phyloP scores from a whole-genome alignment of 2,329 filamentous ascomycete species.

The Sclerotinia subarctica region DNA sequence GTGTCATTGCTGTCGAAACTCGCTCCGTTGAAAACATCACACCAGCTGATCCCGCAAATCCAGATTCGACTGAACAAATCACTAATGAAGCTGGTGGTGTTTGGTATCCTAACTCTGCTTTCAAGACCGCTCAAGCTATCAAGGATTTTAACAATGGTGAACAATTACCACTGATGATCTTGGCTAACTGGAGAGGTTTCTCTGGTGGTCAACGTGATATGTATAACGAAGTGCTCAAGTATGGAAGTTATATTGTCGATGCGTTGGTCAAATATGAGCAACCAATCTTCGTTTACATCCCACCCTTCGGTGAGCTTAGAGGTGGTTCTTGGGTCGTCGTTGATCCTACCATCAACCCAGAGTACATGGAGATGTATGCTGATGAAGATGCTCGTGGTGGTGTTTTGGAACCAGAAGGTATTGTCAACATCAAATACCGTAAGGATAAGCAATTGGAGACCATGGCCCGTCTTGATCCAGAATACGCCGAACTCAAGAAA shows the following conservation, averaged over 20 bases:
- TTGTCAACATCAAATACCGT: conserved; percentile 97
- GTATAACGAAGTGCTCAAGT: conserved; percentile 99
- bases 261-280: conserved; percentile 98
- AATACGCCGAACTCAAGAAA: conserved; percentile 81
- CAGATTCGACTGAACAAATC: conserved; percentile 95
- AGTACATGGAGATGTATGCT: conserved; percentile 99
- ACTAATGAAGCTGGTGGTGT: conserved; percentile 95
- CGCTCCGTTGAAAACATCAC: conserved; percentile 95
- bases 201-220: conserved; percentile 98
- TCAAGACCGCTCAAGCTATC: conserved; percentile 99
- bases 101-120: conserved; percentile 99
- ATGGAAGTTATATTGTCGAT: conserved; percentile 98
- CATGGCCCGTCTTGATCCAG: conserved; percentile 88
- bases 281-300: conserved; percentile 98
- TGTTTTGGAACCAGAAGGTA: conserved; percentile 97
- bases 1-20: conserved; percentile 96
- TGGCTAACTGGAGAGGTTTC: conserved; percentile 99
- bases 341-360: conserved; percentile 95
- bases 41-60: conserved; percentile 94
- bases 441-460: conserved; percentile 96
- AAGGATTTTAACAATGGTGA: conserved; percentile 99
- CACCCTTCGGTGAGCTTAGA: conserved; percentile 91
- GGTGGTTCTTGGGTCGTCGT: conserved; percentile 99
- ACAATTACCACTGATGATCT: conserved; percentile 96
- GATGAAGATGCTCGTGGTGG: conserved; percentile 92